Conservation (phyloP, 2,329 filamentous ascomycete genomes). For the Pleurostoma richardsiae region DNA sequence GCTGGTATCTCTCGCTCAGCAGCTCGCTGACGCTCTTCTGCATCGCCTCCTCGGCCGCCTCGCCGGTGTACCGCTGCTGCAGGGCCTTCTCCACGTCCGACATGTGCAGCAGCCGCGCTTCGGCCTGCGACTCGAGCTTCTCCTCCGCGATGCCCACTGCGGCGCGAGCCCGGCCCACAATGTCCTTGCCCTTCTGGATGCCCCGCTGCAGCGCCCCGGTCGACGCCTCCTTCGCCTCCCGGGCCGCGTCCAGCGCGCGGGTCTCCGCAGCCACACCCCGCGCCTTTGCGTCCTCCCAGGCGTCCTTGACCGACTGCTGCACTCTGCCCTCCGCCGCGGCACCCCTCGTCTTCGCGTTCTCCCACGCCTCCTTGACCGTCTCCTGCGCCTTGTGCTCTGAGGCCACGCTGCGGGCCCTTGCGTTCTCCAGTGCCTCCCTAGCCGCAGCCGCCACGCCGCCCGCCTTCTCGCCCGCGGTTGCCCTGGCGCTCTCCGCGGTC, state of each 20-base stretch:
- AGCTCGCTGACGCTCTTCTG: slow-evolving; percentile 48
- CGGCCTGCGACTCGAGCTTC: slow-evolving; percentile 22
- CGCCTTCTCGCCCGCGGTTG: slow-evolving; percentile 11
- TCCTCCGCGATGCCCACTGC: slow-evolving; percentile 28
- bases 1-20: slow-evolving; percentile 50
- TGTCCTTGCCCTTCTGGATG: slow-evolving; percentile 33
- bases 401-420: no score
- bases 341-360: slow-evolving; percentile 14
- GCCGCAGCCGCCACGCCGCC: slow-evolving; percentile 19
- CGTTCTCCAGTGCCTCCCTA: slow-evolving; percentile 18
- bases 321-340: slow-evolving; percentile 12
- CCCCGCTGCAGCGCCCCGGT: slow-evolving; percentile 32
- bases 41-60: slow-evolving; percentile 30
- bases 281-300: slow-evolving; percentile 10
- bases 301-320: slow-evolving; percentile 9
- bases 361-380: slow-evolving; percentile 5
- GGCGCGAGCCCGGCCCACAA: slow-evolving; percentile 29
- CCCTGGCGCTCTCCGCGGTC: slow-evolving; percentile 13
- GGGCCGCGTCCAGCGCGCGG: slow-evolving; percentile 19
- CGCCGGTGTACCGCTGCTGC: slow-evolving; percentile 39
- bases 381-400: slow-evolving; percentile 1
- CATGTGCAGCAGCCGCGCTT: slow-evolving; percentile 18
- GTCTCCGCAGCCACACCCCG: slow-evolving; percentile 15
- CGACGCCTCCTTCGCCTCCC: slow-evolving; percentile 30
- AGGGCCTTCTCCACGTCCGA: slow-evolving; percentile 43